phyloP scores from a whole-genome alignment of 768 basidiomycete species.

The Kwoniella dendrophila region DNA sequence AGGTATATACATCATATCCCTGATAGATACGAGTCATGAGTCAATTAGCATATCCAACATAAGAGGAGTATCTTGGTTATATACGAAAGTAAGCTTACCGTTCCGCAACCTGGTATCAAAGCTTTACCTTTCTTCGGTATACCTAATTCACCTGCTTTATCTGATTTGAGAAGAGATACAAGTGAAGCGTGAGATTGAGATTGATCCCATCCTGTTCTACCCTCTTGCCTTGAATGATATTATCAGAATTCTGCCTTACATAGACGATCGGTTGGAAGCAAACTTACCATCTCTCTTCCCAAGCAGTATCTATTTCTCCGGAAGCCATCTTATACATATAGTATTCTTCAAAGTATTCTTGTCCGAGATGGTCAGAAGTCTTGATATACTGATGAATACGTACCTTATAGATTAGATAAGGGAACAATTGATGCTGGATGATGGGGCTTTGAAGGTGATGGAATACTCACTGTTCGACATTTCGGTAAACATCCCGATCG shows the following conservation, averaged over 20 bases:
- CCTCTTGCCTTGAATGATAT: constrained; percentile 22
- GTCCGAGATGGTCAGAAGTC: too few species aligned
- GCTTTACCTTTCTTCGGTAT: constrained; percentile 31
- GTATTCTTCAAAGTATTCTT: too few species aligned
- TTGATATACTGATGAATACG: too few species aligned
- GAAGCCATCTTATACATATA: background rate
- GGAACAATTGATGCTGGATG: too few species aligned
- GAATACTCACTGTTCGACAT: too few species aligned
- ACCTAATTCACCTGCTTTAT: constrained; percentile 20
- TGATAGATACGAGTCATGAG: constrained; percentile 14
- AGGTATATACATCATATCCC: constrained; percentile 49
- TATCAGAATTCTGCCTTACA: background rate
- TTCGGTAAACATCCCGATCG: too few species aligned
- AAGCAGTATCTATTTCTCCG: constrained; percentile 6
- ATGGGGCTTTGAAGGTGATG: too few species aligned
- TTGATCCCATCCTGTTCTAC: constrained; percentile 40
- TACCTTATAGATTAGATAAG: too few species aligned
- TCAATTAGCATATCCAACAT: too few species aligned
- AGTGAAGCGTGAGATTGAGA: constrained; percentile 28
- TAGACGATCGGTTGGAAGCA: background rate
- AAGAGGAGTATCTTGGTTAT: too few species aligned
- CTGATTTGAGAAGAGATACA: constrained; percentile 3
- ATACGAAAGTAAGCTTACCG: constrained; percentile 14
- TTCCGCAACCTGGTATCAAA: constrained; percentile 41
- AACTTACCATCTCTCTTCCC: constrained; percentile 37